phyloP scores from a whole-genome alignment of 129 eudicot genomes.

The Mikania micrantha region DNA sequence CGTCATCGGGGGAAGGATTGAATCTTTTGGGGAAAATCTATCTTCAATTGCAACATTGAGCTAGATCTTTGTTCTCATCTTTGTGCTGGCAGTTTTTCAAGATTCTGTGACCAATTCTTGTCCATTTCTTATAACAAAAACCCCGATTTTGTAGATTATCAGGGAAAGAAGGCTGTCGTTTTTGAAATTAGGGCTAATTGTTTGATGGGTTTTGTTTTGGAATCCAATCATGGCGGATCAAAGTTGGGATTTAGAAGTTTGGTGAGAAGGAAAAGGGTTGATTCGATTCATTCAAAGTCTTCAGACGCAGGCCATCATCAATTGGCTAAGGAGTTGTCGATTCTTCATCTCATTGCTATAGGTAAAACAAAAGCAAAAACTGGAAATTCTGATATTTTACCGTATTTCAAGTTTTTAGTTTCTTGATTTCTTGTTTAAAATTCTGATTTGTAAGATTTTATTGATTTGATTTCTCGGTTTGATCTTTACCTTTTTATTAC shows the following conservation, averaged over 20 bases:
- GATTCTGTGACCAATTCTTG: slow-evolving; percentile 9
- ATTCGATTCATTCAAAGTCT: slow-evolving; percentile 55
- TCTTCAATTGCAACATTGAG: neutral
- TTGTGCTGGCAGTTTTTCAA: slow-evolving; percentile 25
- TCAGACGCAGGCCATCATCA: slow-evolving; percentile 55
- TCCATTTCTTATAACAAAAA: neutral
- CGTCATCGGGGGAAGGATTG: slow-evolving; percentile 17
- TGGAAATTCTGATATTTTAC: neutral
- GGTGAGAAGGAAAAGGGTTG: slow-evolving; percentile 89
- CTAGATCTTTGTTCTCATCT: slow-evolving; percentile 5
- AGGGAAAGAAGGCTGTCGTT: too few species aligned
- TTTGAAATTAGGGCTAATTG: too few species aligned
- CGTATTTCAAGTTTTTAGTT: neutral
- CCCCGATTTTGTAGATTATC: neutral
- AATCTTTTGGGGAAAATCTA: slow-evolving; percentile 27
- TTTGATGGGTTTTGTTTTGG: slow-evolving; percentile 53
- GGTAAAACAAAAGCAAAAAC: slow-evolving; percentile 31
- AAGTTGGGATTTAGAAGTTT: slow-evolving; percentile 44
- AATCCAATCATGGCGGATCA: slow-evolving; percentile 31
- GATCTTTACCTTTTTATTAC: neutral
- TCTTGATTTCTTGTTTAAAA: neutral
- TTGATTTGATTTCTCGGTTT: neutral
- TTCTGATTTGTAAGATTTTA: neutral
- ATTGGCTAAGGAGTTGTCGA: slow-evolving; percentile 80
- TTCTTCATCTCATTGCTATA: slow-evolving; percentile 79